These are phyloP conservation scores for Lactarius deliciosus DNA, from an alignment of 768 basidiomycete genomes.

Conservation along the genomic window DNA sequence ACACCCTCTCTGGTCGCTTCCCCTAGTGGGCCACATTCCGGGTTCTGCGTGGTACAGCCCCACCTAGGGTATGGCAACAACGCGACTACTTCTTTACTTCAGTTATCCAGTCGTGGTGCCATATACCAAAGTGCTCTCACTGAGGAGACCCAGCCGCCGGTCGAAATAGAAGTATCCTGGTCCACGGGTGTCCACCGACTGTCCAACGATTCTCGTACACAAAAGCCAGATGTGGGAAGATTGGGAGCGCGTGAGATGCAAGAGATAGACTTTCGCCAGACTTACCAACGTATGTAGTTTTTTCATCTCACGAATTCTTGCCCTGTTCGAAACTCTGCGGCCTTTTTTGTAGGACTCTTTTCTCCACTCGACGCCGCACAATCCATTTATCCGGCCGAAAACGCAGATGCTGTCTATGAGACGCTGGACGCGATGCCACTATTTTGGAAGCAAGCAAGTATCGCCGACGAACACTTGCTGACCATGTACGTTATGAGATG, in stretches of 20 bases:
- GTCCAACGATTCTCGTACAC: background rate
- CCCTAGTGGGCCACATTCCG: conserved; percentile 35
- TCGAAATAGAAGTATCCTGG: conserved; percentile 14
- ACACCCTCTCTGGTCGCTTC: conserved; percentile 39
- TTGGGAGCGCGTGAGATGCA: conserved; percentile 46
- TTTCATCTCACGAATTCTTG: background rate
- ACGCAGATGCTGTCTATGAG: conserved; percentile 44
- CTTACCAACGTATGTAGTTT: conserved; percentile 54
- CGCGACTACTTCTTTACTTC: conserved; percentile 18
- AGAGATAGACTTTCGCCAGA: conserved; percentile 49
- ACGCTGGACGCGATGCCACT: conserved; percentile 53
- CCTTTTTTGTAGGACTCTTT: conserved; percentile 30
- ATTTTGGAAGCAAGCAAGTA: conserved; percentile 56
- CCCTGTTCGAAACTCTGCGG: background rate
- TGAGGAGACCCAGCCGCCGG: background rate
- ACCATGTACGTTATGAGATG: conserved; percentile 50
- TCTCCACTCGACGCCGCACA: conserved; percentile 15
- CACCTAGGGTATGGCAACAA: conserved; percentile 32
- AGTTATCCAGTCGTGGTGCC: conserved; percentile 22
- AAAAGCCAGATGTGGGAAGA: conserved; percentile 36
- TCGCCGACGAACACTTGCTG: conserved; percentile 51
- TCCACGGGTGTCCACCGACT: conserved; percentile 10
- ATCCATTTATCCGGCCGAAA: conserved; percentile 31
- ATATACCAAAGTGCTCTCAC: conserved; percentile 21
- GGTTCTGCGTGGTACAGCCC: conserved; percentile 36